Base-by-base conservation (phyloP, 768 basidiomycete species). In the Pleurotus djamor region DNA sequence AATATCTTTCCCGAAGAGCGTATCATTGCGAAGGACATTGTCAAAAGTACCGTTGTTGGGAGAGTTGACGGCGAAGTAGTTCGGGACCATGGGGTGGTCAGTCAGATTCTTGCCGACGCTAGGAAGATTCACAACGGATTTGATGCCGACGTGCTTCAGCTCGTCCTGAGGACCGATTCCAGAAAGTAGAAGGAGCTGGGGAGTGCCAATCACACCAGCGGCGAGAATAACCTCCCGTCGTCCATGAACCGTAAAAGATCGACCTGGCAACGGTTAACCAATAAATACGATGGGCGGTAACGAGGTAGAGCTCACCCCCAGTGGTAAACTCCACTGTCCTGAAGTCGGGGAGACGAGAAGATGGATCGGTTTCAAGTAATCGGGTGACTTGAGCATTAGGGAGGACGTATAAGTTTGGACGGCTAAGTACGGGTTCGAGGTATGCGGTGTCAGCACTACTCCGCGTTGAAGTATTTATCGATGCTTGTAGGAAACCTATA, bases 221-320 rank as follows among this genome's bases (percentile, higher is more conserved):
- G 69, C 68, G 2, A 74, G 61, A 28, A 74, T 64, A 7, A 74
- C 67, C 54, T 73, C 72, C 21, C 67, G 35, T 45, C 21, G 6
- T 33, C 49, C 45, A 2, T 41, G 60, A n/a, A 72, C 50, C 9
- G 41, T 61, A 5, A 13, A 6, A 41, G 10, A n/a, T 10, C 10
- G n/a, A 41, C 38, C 38, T 41, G 9, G 38, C 4, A n/a, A n/a
- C 38, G 2, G n/a, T 41, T n/a, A 10, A 41, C 10, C n/a, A n/a
- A 41, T 61, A 16, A 41, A n/a, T n/a, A 9, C 38, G 9, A 9
- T 41, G 1, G 9, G 38, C n/a, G 10, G 38, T 41, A 41, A n/a
- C n/a, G 9, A n/a, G 10, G 10, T 41, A n/a, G n/a, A n/a, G 38
- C 38, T 41, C n/a, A 41, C 38, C 38, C 38, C 38, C 10, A 41